Evolutionary conservation across 2,329 filamentous ascomycete species (phyloP).

Genomic region (Ophiostoma piceae): DNA sequence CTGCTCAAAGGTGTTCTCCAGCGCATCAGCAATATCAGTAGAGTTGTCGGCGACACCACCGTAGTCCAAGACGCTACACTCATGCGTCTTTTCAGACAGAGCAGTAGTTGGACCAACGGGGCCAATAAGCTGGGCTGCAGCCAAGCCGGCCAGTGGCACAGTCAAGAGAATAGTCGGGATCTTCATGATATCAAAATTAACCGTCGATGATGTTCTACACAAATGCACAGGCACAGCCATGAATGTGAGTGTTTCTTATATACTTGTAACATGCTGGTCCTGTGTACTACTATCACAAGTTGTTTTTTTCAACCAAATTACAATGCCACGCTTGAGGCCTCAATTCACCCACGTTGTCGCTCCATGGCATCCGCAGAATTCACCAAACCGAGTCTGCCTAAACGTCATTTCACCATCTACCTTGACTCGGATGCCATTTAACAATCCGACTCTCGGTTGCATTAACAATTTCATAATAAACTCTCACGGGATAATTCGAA

Average conservation of each 20-base stretch:
- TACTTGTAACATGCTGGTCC: neutral
- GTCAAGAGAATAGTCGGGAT: neutral
- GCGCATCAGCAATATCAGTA: conserved; percentile 2
- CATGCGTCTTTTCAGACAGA: neutral
- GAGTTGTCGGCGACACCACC: conserved; percentile 1
- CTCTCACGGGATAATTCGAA: neutral
- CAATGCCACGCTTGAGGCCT: neutral
- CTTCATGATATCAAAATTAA: neutral
- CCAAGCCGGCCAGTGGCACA: neutral
- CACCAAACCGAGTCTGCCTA: neutral
- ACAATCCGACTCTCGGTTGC: neutral
- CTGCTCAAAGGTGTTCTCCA: neutral
- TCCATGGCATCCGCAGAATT: neutral
- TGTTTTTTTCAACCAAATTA: neutral
- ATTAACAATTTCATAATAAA: too few species aligned
- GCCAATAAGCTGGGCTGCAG: conserved; percentile 1
- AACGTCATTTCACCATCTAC: neutral
- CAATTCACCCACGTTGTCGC: neutral
- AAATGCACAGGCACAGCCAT: neutral
- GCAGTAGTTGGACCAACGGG: conserved; percentile 3
- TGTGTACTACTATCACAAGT: neutral
- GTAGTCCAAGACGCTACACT: neutral
- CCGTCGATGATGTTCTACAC: neutral
- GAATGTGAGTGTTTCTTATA: neutral
- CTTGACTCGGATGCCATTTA: neutral